Base-by-base conservation (phyloP, 1,139 yeast genomes). In the Zygotorulaspora mrakii region DNA sequence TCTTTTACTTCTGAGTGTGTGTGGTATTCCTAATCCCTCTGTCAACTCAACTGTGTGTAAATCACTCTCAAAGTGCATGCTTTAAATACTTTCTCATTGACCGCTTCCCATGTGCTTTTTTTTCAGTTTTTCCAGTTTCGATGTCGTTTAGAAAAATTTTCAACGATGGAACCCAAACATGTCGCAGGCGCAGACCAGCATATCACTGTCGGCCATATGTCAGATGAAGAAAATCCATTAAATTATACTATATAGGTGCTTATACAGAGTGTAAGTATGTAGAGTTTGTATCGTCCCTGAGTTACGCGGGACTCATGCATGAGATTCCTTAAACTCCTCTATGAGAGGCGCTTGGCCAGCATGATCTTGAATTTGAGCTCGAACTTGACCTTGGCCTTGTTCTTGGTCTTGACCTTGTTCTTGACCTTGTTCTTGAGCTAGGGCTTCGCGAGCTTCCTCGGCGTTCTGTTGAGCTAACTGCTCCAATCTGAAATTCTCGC, bases 401-500 rank as follows among this genome's bases (percentile, higher is more conserved):
- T n/a, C n/a, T 7, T 24, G 11, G 5, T 5, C n/a, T n/a, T 24
- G n/a, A n/a, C n/a, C n/a, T 7, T 24, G 11, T 10, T 5, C n/a
- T n/a, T 24, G 13, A 5, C 12, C 27, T 7, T 5, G 6, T 24
- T 10, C 27, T 5, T 6, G 6, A 6, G 5, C 27, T 5, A 5
- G 11, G n/a, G 11, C 12, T 10, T 23, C 27, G 18, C 6, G 16
- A 12, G 11, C 23, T n/a, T 17, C 24, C 17, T 33, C 17, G 13
- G 11, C 23, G 14, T 22, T 20, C 13, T 25, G 16, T 11, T 33
- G 36, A 3, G 34, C 26, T 14, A 20, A 25, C 13, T 21, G 34
- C 11, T 24, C 35, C 6, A 29, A 9, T 20, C 21, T 30, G 17
- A 33, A 34, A n/a, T 20, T 20, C 12, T 39, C 39, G 18, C 35